A percentile compares a stretch with the other conserved stretches of the same genome.
Evolutionary conservation across 306 rosid species (phyloP).

Genomic region (Trichosanthes cucumerina): DNA sequence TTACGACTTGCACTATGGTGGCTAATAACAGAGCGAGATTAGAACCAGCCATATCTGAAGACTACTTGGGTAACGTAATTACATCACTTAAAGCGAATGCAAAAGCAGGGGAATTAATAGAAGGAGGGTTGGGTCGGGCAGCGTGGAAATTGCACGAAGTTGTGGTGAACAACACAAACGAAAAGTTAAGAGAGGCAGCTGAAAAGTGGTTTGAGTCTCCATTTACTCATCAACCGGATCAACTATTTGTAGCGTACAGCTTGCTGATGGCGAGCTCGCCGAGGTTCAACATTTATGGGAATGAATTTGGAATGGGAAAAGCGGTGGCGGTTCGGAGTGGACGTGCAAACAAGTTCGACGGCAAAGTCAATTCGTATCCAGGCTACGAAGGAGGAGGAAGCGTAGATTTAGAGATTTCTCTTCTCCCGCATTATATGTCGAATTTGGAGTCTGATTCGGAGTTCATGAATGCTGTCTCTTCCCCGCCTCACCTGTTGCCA

Average conservation of each 20-base stretch:
- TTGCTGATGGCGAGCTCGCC: constrained; percentile 32
- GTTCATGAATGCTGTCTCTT: constrained; percentile 22
- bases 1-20: neutral
- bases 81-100: neutral
- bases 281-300: constrained; percentile 43
- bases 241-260: fast-evolving
- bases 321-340: constrained; percentile 42
- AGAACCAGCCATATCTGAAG: constrained; percentile 25
- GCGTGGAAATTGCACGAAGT: constrained; percentile 39
- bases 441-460: constrained; percentile 36
- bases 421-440: constrained; percentile 24
- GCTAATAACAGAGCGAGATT: constrained; percentile 30
- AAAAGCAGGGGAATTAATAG: constrained; percentile 26
- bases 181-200: neutral
- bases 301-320: constrained; percentile 70
- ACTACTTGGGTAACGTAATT: constrained; percentile 41
- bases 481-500: neutral
- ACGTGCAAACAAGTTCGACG: constrained; percentile 33
- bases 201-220: constrained; percentile 33
- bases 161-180: constrained; percentile 18
- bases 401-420: constrained; percentile 42
- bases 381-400: constrained; percentile 43
- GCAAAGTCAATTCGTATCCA: constrained; percentile 29
- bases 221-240: neutral
- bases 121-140: constrained; percentile 36